A percentile compares a stretch with the other conserved stretches of the same genome.
phyloP scores from a whole-genome alignment of 2,329 filamentous ascomycete species.

The Lizonia empirigonia region DNA sequence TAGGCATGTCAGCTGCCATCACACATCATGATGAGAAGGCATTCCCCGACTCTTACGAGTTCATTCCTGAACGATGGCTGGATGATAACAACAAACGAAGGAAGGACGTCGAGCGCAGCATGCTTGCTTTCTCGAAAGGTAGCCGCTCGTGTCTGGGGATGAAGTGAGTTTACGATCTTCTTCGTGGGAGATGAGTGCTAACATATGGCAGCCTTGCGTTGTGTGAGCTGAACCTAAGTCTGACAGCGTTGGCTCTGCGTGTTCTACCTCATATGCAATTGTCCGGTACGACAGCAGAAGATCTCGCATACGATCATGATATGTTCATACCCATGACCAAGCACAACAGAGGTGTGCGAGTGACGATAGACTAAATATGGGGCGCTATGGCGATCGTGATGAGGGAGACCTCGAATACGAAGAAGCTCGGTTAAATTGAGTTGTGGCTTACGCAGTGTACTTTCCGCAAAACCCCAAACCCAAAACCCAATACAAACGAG shows the following conservation, averaged over 20 bases:
- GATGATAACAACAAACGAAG: slow-evolving; percentile 31
- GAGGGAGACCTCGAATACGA: too few species aligned
- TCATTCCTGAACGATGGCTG: slow-evolving; percentile 41
- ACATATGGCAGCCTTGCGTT: slow-evolving; percentile 25
- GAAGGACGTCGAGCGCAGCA: slow-evolving; percentile 34
- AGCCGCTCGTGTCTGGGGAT: slow-evolving; percentile 41
- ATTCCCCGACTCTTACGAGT: slow-evolving; percentile 33
- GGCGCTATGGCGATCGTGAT: too few species aligned
- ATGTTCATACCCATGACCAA: slow-evolving; percentile 39
- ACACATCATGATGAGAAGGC: slow-evolving; percentile 32
- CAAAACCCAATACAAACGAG: too few species aligned
- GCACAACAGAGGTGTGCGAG: slow-evolving; percentile 28
- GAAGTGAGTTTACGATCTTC: slow-evolving; percentile 31
- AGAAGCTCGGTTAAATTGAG: too few species aligned
- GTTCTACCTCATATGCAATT: slow-evolving; percentile 34
- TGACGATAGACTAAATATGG: slow-evolving; percentile 22
- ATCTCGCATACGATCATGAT: slow-evolving; percentile 32
- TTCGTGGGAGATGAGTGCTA: slow-evolving; percentile 1
- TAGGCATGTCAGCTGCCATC: slow-evolving; percentile 36
- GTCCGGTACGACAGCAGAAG: slow-evolving; percentile 27
- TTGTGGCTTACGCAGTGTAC: too few species aligned
- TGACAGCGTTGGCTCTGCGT: slow-evolving; percentile 28
- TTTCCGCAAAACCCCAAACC: too few species aligned
- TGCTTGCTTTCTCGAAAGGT: slow-evolving; percentile 42
- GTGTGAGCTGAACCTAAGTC: slow-evolving; percentile 30